Evolutionary conservation across 257 asterid genomes (phyloP).

Genomic region (Coffea eugenioides): DNA sequence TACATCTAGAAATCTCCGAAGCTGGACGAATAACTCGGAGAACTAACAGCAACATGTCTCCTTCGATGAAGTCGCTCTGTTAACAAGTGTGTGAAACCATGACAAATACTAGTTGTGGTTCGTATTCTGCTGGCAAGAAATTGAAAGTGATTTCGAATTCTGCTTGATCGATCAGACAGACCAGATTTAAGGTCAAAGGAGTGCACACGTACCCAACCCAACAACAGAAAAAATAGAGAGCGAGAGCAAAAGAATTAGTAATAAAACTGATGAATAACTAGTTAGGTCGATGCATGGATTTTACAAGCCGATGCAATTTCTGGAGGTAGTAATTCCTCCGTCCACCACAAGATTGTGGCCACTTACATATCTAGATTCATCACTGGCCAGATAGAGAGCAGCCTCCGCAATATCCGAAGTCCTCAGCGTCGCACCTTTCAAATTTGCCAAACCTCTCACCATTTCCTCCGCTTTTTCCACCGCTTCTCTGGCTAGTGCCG

Average conservation of each 20-base stretch:
- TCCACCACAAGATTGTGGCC: conserved; percentile 42
- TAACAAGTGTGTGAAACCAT: not conserved
- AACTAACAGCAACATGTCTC: not conserved
- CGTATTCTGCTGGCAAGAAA: not conserved
- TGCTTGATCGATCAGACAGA: no score
- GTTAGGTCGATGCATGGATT: not conserved
- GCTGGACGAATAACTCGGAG: not conserved
- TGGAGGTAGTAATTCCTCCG: conserved; percentile 29
- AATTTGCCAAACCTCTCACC: conserved; percentile 55
- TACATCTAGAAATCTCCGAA: not conserved
- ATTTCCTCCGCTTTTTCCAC: conserved; percentile 69
- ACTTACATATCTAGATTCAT: conserved; percentile 35
- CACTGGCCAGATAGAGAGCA: conserved; percentile 35
- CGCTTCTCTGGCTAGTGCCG: conserved; percentile 24
- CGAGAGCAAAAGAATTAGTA: no score
- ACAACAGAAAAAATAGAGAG: no score
- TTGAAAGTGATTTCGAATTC: not conserved
- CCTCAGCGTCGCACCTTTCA: conserved; percentile 31
- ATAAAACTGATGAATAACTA: no score
- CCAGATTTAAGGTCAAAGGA: no score
- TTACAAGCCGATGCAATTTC: conserved; percentile 22
- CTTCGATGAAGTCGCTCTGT: not conserved
- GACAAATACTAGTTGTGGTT: no score
- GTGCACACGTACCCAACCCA: no score
- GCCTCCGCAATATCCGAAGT: conserved; percentile 35